A percentile compares a stretch with the other conserved stretches of the same genome.
Conservation (phyloP, 345 rosid species). For the Toxicodendron radicans region DNA sequence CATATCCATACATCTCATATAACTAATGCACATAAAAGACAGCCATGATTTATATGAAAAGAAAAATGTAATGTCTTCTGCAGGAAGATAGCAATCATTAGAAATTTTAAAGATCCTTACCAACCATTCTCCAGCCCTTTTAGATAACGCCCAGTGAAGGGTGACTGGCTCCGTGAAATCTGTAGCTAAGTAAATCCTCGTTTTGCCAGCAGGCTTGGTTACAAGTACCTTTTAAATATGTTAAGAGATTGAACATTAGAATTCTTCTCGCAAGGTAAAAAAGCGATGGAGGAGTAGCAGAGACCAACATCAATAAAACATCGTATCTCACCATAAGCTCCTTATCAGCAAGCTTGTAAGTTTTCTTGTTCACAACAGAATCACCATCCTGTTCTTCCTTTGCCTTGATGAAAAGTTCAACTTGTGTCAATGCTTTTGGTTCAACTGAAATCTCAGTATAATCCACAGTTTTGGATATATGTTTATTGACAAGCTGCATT, state of each 20-base stretch:
- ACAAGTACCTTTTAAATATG: conserved; percentile 62
- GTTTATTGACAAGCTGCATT: conserved; percentile 59
- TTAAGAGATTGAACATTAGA: conserved; percentile 20
- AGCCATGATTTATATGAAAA: conserved; percentile 15
- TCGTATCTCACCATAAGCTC: conserved; percentile 73
- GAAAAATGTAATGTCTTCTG: conserved; percentile 12
- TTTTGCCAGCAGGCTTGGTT: conserved; percentile 62
- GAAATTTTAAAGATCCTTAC: conserved; percentile 47
- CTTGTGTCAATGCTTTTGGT: conserved; percentile 53
- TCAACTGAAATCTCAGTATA: conserved; percentile 35
- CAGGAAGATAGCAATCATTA: neutral
- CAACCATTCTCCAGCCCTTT: conserved; percentile 83
- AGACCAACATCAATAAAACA: conserved; percentile 12
- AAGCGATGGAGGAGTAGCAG: conserved; percentile 4
- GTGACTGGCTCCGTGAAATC: conserved; percentile 68
- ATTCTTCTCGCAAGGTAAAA: conserved; percentile 6
- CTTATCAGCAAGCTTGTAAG: conserved; percentile 66
- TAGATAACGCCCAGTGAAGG: conserved; percentile 97
- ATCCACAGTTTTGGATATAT: conserved; percentile 38
- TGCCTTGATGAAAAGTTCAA: conserved; percentile 61
- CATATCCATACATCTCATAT: conserved; percentile 25
- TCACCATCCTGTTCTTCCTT: conserved; percentile 54
- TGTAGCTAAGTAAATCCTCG: conserved; percentile 64
- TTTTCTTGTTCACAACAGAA: conserved; percentile 56
- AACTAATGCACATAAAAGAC: conserved; percentile 21